A percentile compares a stretch with the other conserved stretches of the same genome.
Evolutionary conservation across 257 asterid genomes (phyloP).

Genomic region (Gentiana macrophylla): DNA sequence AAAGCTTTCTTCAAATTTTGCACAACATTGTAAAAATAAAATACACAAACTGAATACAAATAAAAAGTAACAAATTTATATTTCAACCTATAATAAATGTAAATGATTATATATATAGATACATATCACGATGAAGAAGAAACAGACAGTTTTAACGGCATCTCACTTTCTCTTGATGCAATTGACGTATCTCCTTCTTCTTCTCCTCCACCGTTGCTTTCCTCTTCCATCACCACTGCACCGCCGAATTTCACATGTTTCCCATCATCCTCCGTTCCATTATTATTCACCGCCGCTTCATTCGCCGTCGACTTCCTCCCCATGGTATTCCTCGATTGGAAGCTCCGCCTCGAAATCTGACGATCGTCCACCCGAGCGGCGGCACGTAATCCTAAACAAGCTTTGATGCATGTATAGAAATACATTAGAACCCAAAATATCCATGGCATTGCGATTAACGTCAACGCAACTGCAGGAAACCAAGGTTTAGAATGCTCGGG

Average conservation of each 20-base stretch:
- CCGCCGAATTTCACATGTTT: slow-evolving; percentile 1
- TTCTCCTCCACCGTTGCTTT: background rate
- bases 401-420: slow-evolving; percentile 42
- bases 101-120: too few relatives aligned
- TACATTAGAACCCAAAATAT: slow-evolving; percentile 57
- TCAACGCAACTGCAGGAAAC: slow-evolving; percentile 50
- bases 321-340: background rate
- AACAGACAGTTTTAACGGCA: slow-evolving; percentile 14
- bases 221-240: background rate
- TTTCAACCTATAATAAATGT: too few relatives aligned
- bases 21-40: too few relatives aligned
- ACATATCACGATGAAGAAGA: background rate
- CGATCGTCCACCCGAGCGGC: background rate
- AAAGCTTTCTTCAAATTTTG: too few relatives aligned
- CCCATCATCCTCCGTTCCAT: background rate
- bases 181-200: slow-evolving; percentile 7
- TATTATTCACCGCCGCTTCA: background rate
- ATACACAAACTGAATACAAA: too few relatives aligned
- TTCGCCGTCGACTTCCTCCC: slow-evolving; percentile 7
- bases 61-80: too few relatives aligned
- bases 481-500: slow-evolving; percentile 44
- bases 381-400: slow-evolving; percentile 13
- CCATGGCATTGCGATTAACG: slow-evolving; percentile 65
- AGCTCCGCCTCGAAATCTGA: slow-evolving; percentile 5
- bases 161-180: slow-evolving; percentile 19